phyloP scores from a whole-genome alignment of 495 filamentous ascomycete genomes.

The Talaromyces nanjingensis region DNA sequence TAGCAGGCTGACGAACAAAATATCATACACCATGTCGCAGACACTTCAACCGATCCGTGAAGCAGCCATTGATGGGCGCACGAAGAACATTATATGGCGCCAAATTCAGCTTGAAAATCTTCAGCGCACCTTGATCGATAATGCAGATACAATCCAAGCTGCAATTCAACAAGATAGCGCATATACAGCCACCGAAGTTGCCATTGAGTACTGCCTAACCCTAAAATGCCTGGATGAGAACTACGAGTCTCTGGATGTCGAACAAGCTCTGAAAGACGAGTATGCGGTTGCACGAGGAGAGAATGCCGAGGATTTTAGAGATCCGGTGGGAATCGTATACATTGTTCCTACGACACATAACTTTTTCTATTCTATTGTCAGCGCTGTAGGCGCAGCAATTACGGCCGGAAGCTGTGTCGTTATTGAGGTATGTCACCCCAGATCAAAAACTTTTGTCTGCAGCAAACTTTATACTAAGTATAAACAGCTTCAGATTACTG shows the following conservation, averaged over 20 bases:
- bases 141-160: slow-evolving; percentile 25
- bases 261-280: slow-evolving; percentile 36
- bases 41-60: slow-evolving; percentile 30
- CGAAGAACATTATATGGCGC: slow-evolving; percentile 37
- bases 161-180: slow-evolving; percentile 34
- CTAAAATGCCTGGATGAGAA: slow-evolving; percentile 35
- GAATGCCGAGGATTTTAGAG: slow-evolving; percentile 17
- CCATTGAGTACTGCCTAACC: slow-evolving; percentile 34
- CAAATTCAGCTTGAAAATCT: slow-evolving; percentile 40
- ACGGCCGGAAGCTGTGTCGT: slow-evolving; percentile 47
- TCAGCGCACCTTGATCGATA: slow-evolving; percentile 25
- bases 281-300: slow-evolving; percentile 41
- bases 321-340: slow-evolving; percentile 41
- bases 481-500: background rate
- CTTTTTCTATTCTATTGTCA: slow-evolving; percentile 40
- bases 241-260: slow-evolving; percentile 31
- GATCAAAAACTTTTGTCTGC: slow-evolving; percentile 12
- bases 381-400: slow-evolving; percentile 40
- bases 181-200: slow-evolving; percentile 28
- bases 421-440: slow-evolving; percentile 32
- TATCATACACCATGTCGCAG: slow-evolving; percentile 17
- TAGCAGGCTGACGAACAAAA: background rate
- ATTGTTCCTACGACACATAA: slow-evolving; percentile 42
- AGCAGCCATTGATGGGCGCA: slow-evolving; percentile 40
- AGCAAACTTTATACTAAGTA: slow-evolving; percentile 18